A percentile compares a stretch with the other conserved stretches of the same genome.
phyloP scores from a whole-genome alignment of 345 rosid genomes.

The Balakata baccata region DNA sequence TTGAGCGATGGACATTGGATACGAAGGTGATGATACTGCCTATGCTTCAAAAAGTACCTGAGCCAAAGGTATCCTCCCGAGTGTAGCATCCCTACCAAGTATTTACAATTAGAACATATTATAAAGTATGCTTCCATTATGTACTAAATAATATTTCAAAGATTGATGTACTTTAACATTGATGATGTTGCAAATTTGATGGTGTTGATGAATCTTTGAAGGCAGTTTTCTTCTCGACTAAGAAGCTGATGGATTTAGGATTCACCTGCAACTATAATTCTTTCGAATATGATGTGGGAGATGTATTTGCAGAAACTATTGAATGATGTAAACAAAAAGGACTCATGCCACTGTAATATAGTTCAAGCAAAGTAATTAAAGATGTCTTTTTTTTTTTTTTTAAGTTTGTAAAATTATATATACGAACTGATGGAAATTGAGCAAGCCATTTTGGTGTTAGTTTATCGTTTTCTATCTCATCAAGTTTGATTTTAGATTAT shows the following conservation, averaged over 20 bases:
- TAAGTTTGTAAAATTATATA: no score
- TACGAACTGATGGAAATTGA: no score
- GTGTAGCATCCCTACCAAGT: constrained; percentile 7
- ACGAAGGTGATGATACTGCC: no score
- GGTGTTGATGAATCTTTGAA: neutral
- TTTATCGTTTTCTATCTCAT: no score
- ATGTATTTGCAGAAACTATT: neutral
- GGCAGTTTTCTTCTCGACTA: neutral
- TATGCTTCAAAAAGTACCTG: neutral
- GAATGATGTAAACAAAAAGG: constrained; percentile 1
- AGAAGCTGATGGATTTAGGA: neutral
- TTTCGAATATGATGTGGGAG: neutral
- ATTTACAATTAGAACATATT: neutral
- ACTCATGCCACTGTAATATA: neutral
- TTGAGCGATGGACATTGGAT: no score
- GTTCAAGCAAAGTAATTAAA: no score
- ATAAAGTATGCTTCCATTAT: neutral
- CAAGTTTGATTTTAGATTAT: no score
- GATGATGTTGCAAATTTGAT: neutral
- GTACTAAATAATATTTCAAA: neutral
- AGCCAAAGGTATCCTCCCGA: constrained; percentile 5
- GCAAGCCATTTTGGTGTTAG: no score
- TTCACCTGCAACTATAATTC: neutral
- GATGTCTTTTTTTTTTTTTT: no score
- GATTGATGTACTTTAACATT: no score